A percentile compares a stretch with the other conserved stretches of the same genome.
These are phyloP conservation scores for Magnolia changhungtana DNA, from an alignment of 164 flowering plant genomes.

Conservation along the genomic window DNA sequence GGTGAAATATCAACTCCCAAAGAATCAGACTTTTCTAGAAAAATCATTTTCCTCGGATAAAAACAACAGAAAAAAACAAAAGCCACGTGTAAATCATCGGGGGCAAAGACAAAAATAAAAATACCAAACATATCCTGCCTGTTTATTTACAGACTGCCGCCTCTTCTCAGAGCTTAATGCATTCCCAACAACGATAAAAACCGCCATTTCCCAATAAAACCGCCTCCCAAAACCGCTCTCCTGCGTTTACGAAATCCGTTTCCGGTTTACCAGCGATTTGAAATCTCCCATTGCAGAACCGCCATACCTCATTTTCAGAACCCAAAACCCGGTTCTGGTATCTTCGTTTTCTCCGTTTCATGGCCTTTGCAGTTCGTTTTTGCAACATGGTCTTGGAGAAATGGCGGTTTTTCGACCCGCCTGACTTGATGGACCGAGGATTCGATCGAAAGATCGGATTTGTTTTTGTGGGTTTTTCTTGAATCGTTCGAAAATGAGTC, in stretches of 20 bases:
- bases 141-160: too few species aligned
- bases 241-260: not conserved
- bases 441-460: not conserved
- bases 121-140: too few species aligned
- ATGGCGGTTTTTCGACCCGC: slow-evolving; percentile 17
- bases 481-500: slow-evolving; percentile 4
- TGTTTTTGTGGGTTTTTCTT: not conserved
- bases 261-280: not conserved
- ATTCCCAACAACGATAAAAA: too few species aligned
- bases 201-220: too few species aligned
- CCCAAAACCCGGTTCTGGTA: not conserved
- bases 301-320: not conserved
- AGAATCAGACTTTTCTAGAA: too few species aligned
- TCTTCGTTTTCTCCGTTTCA: slow-evolving; percentile 1
- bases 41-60: too few species aligned
- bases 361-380: slow-evolving; percentile 4
- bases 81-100: too few species aligned
- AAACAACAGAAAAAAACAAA: too few species aligned
- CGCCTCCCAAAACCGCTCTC: too few species aligned
- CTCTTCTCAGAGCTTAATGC: too few species aligned
- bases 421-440: slow-evolving; percentile 9
- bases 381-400: not conserved
- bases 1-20: too few species aligned
- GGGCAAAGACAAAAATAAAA: too few species aligned
- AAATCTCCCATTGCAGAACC: not conserved